Conservation (phyloP, 1,139 yeast species). For the Scheffersomyces cryptocercus region DNA sequence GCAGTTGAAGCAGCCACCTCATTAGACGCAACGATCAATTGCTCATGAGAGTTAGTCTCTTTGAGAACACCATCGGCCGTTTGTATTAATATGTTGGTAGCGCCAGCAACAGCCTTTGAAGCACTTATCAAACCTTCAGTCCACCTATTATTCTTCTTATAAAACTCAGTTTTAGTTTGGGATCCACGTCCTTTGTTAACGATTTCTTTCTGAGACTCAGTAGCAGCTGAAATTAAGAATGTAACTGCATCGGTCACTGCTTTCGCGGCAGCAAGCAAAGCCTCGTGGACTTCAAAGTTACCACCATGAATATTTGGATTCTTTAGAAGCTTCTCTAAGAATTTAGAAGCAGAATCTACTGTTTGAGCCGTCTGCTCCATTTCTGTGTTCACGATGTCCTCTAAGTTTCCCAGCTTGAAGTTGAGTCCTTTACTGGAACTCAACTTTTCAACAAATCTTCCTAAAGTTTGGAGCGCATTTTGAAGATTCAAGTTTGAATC, state of each 20-base stretch:
- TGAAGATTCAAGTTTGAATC: constrained; percentile 76
- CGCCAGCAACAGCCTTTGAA: constrained; percentile 83
- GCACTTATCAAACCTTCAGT: constrained; percentile 93
- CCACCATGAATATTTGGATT: constrained; percentile 59
- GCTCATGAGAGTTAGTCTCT: constrained; percentile 68
- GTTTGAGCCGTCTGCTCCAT: constrained; percentile 72
- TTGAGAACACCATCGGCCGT: constrained; percentile 85
- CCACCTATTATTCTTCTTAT: constrained; percentile 89
- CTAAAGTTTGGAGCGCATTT: constrained; percentile 62
- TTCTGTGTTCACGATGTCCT: constrained; percentile 70
- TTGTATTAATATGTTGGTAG: constrained; percentile 76
- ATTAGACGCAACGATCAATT: constrained; percentile 85
- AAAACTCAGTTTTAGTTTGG: constrained; percentile 71
- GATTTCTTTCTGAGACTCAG: constrained; percentile 82
- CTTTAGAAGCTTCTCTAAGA: constrained; percentile 54
- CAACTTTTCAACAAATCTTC: constrained; percentile 57
- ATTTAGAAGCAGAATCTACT: constrained; percentile 65
- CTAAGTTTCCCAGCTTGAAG: constrained; percentile 56
- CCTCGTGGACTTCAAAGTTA: constrained; percentile 73
- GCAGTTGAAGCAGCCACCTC: constrained; percentile 94
- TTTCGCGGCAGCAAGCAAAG: constrained; percentile 75
- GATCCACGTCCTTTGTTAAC: constrained; percentile 71
- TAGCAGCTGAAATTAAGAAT: constrained; percentile 70
- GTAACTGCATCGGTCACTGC: constrained; percentile 82
- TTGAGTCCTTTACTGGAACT: constrained; percentile 43